Base-by-base conservation (phyloP, 192 early-diverging fungal genomes). In the Umbelopsis sp. region DNA sequence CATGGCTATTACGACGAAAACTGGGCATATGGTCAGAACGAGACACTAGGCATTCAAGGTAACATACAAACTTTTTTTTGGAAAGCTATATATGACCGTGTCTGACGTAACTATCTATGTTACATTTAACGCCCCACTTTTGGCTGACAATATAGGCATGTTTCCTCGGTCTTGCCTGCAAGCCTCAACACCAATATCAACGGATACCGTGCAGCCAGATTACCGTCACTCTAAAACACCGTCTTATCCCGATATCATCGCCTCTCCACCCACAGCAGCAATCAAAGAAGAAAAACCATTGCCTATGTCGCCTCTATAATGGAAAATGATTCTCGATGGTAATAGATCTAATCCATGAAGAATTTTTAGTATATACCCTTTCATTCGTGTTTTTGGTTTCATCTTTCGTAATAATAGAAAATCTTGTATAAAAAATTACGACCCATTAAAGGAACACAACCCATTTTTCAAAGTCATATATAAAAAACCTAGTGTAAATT, bases 1-100 rank as follows among this genome's bases (percentile, higher is more conserved):
- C 55, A 61, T 30, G 55, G 55, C 55, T 61, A 61, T 16, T 61
- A 61, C 18, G 55, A 61, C 5, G 55, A 61, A 18, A 25, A 61
- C 2, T 61, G 55, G 55, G 55, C 55, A 2, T 61, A 61, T 35
- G 55, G 55, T 6, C 27, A 61, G 16, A 61, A 61, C 30, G 55
- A 61, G 16, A 61, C 27, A 13, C n/a, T 61, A 16, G 55, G 27
- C 18, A 30, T 61, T 7, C 55, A 61, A 27, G 55, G 55, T 61
- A 35, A 15, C 27, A 30, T 30, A 30, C 27, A 30, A 30, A 30
- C 27, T 30, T 30, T 30, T 30, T 30, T 30, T 30, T 30, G 27
- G 27, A 30, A 30, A 30, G 27, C 27, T 30, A 61, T 15, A 61
- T 12, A 41, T 41, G 37, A 41, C 37, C 10, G 15, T 18, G 18